Percentiles rank a stretch among this genome's conserved stretches.
phyloP scores from a whole-genome alignment of 73 alveolate species.

The Paraurostyla sp. region DNA sequence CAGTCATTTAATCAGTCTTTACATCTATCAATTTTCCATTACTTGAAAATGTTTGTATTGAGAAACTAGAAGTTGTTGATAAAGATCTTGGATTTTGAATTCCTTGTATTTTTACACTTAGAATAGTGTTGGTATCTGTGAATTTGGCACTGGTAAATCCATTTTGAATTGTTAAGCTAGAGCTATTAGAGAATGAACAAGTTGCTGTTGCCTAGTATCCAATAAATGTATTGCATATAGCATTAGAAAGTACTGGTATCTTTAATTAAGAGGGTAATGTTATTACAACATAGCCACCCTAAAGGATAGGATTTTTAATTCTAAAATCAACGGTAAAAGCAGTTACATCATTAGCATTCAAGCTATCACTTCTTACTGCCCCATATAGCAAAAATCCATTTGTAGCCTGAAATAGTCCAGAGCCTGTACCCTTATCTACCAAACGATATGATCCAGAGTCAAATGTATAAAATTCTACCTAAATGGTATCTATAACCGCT shows the following conservation, averaged over 20 bases:
- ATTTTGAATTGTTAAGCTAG: background rate
- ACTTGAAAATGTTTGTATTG: background rate
- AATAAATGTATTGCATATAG: background rate
- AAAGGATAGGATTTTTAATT: background rate
- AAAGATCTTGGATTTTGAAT: constrained; percentile 28
- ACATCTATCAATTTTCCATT: constrained; percentile 13
- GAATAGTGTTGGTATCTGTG: background rate
- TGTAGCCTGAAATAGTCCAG: background rate
- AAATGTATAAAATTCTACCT: background rate
- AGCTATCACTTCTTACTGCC: background rate
- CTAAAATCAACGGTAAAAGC: background rate
- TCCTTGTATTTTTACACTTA: background rate
- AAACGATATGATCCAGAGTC: background rate
- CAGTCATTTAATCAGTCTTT: constrained; percentile 19
- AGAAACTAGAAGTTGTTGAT: constrained; percentile 18
- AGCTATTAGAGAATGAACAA: background rate
- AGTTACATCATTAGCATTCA: background rate
- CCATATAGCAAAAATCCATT: background rate
- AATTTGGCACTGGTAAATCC: background rate
- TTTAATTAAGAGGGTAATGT: background rate
- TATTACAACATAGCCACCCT: constrained; percentile 6
- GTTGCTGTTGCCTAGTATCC: background rate
- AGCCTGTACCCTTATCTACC: background rate
- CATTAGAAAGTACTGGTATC: background rate
- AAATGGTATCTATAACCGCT: background rate